These are phyloP conservation scores for Gossypium trilobum DNA, from an alignment of 441 rosid species.

Conservation along the genomic window DNA sequence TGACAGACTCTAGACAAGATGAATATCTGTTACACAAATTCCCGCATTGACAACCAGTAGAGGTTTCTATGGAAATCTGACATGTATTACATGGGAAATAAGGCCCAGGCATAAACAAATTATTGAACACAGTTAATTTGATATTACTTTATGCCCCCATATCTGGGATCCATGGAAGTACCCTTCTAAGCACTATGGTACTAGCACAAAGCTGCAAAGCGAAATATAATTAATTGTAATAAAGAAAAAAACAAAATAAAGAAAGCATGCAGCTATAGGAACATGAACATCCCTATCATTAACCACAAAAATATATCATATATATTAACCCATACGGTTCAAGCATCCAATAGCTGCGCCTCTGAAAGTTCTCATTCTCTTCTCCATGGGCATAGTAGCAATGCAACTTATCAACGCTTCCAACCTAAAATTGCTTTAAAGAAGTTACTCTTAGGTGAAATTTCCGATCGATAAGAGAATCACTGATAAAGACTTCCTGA, in stretches of 20 bases:
- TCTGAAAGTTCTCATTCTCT: conserved; percentile 78
- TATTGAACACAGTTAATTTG: neutral
- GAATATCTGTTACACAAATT: neutral
- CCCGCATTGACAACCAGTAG: neutral
- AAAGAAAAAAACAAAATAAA: neutral
- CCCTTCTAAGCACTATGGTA: neutral
- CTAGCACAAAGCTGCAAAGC: neutral
- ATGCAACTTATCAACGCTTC: conserved; percentile 78
- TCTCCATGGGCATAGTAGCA: conserved; percentile 99
- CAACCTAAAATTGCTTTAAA: conserved; percentile 44
- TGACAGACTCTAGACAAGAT: neutral
- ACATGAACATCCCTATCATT: neutral
- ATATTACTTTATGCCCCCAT: neutral
- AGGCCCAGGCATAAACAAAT: neutral
- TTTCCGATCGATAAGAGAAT: neutral
- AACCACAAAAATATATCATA: neutral
- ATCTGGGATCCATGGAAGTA: neutral
- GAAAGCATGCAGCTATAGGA: neutral
- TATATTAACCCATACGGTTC: conserved; percentile 39
- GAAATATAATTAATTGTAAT: neutral
- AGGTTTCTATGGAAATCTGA: neutral
- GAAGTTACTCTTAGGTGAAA: conserved; percentile 3
- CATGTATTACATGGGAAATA: neutral
- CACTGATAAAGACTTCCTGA: conserved; percentile 1
- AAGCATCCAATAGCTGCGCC: conserved; percentile 97